phyloP scores from a whole-genome alignment of 2,329 filamentous ascomycete species.

The Biscogniauxia mediterranea region DNA sequence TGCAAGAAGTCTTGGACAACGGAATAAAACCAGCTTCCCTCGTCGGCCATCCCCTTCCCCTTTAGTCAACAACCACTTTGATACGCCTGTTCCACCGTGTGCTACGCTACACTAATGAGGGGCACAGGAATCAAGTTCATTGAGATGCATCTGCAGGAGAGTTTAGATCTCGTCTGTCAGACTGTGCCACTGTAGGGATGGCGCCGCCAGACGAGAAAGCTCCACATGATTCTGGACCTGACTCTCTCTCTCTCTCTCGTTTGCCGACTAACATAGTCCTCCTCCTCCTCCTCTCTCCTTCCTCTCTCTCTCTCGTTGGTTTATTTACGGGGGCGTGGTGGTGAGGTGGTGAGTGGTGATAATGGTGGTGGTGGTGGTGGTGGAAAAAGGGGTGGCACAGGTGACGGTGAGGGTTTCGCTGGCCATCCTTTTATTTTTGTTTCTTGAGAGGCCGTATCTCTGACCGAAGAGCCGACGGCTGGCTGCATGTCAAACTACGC shows the following conservation, averaged over 20 bases:
- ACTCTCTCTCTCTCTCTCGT: neutral
- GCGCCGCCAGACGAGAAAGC: neutral
- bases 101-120: conserved; percentile 3
- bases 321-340: neutral
- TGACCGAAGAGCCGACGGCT: conserved; percentile 20
- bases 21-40: neutral
- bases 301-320: neutral
- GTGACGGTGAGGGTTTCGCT: neutral
- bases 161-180: conserved; percentile 25
- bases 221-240: neutral
- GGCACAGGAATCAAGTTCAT: conserved; percentile 15
- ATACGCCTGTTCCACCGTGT: conserved; percentile 1
- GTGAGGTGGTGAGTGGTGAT: neutral
- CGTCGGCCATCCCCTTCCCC: neutral
- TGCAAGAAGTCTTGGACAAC: neutral
- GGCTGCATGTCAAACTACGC: conserved; percentile 12
- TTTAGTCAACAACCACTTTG: neutral
- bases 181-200: conserved; percentile 6
- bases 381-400: no score
- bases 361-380: neutral
- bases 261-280: neutral
- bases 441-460: neutral
- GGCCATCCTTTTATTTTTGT: neutral
- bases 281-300: no score
- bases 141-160: conserved; percentile 5